These are phyloP conservation scores for Flaveria trinervia DNA, from an alignment of 129 eudicot genomes.

Conservation along the genomic window DNA sequence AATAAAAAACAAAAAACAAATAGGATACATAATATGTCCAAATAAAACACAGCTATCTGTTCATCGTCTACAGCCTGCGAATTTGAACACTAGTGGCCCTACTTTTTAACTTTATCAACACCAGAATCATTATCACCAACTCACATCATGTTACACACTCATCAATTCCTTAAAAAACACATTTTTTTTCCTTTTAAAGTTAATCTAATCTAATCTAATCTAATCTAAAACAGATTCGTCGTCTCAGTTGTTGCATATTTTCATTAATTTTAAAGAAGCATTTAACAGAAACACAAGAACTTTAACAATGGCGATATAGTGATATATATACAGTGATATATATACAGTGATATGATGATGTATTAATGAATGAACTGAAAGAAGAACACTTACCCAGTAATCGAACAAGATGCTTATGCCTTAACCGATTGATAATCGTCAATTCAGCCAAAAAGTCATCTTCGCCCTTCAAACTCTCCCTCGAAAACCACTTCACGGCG, in stretches of 20 bases:
- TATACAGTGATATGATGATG: no score
- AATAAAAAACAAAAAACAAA: not conserved
- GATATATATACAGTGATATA: no score
- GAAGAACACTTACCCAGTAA: slow-evolving; percentile 59
- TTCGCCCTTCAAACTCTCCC: slow-evolving; percentile 76
- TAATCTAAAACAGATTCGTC: no score
- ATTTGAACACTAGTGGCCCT: slow-evolving; percentile 19
- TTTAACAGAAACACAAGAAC: not conserved
- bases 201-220: slow-evolving; percentile 5
- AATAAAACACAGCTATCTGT: slow-evolving; percentile 23
- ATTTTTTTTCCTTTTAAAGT: not conserved
- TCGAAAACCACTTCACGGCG: slow-evolving; percentile 79
- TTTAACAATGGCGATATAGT: no score
- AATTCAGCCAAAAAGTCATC: slow-evolving; percentile 94
- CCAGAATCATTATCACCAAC: not conserved
- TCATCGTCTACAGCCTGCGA: slow-evolving; percentile 26
- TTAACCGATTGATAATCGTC: slow-evolving; percentile 82
- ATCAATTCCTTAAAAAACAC: slow-evolving; percentile 10
- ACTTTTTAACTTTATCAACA: slow-evolving; percentile 10
- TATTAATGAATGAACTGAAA: not conserved
- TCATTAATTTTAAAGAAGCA: not conserved
- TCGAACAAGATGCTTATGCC: slow-evolving; percentile 85
- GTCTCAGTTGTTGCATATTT: no score
- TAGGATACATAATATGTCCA: slow-evolving; percentile 12
- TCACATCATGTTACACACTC: slow-evolving; percentile 3